phyloP scores from a whole-genome alignment of 2,329 filamentous ascomycete species.

The Paraphaeosphaeria sporulosa region DNA sequence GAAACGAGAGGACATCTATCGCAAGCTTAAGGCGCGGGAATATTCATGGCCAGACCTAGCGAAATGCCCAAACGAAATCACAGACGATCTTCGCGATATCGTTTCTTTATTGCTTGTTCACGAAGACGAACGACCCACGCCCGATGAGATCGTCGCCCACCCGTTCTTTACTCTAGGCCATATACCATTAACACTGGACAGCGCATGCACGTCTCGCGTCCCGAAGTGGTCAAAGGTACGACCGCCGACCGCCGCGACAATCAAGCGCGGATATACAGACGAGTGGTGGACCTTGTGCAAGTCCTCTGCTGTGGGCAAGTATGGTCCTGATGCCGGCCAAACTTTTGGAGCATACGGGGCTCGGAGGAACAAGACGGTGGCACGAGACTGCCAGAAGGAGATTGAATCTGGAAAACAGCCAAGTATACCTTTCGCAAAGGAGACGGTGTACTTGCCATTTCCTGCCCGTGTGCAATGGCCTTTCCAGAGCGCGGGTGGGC shows the following conservation, averaged over 20 bases:
- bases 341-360: slow-evolving; percentile 57
- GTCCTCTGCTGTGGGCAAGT: slow-evolving; percentile 59
- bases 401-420: slow-evolving; percentile 57
- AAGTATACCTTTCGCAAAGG: slow-evolving; percentile 57
- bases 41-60: slow-evolving; percentile 80
- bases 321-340: slow-evolving; percentile 53
- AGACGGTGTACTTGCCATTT: slow-evolving; percentile 58
- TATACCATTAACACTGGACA: slow-evolving; percentile 66
- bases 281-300: slow-evolving; percentile 60
- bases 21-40: slow-evolving; percentile 71
- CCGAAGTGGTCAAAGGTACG: slow-evolving; percentile 57
- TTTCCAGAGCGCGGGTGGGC: slow-evolving; percentile 36
- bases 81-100: slow-evolving; percentile 77
- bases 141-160: slow-evolving; percentile 80
- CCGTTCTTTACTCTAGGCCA: slow-evolving; percentile 80
- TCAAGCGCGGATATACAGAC: slow-evolving; percentile 58
- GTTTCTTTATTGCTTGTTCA: slow-evolving; percentile 79
- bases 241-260: slow-evolving; percentile 52
- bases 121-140: slow-evolving; percentile 75
- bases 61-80: slow-evolving; percentile 73
- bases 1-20: slow-evolving; percentile 85
- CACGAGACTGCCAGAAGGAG: slow-evolving; percentile 59
- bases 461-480: slow-evolving; percentile 50
- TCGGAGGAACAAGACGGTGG: slow-evolving; percentile 57
- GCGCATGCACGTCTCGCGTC: slow-evolving; percentile 53